Base-by-base conservation (phyloP, 2,329 filamentous ascomycete genomes). In the Trichoderma semiorbis region DNA sequence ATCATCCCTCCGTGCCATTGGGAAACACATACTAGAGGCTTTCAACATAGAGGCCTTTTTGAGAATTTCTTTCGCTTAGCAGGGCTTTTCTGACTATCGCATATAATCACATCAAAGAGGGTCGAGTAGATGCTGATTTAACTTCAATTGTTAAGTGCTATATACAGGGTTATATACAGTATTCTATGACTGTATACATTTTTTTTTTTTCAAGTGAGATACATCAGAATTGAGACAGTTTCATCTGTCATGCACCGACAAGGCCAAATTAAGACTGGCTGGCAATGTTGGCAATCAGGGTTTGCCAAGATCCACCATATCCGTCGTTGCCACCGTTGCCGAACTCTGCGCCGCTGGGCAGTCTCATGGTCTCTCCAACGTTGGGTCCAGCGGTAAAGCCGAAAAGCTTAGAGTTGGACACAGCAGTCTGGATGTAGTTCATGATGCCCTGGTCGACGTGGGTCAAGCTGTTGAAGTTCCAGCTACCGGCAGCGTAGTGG, bases 1-100 rank as follows among this genome's bases (percentile, higher is more conserved):
- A 76, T 11, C 75, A 76, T 55, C 66, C 67, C 0, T 67, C 69
- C 1, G 74, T 77, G 12, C 76, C 77, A 1, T 34, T 71, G 34
- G 80, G 80, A 4, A 79, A 82, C 70, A 79, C 80, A 0, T 82
- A 82, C 69, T 81, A 66, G 53, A 32, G 10, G 43, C 47, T 24
- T 12, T 53, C 11, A 2, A 50, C 11, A 50, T 12, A 5, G 11
- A 24, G 2, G 1, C 10, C 11, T 50, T 3, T 5, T 11, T 24
- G 16, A 16, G 24, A 18, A 14, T 28, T 57, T 1, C 18, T n/a
- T 11, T 6, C 24, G 14, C 16, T 4, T n/a, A 30, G 53, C 0
- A n/a, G 7, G 3, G 14, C 2, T 26, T 18, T 28, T n/a, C 7
- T 47, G n/a, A 0, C 2, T 7, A 30, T 18, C 61, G 24, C 39